Base-by-base conservation (phyloP, 2,329 filamentous ascomycete species). In the Curvularia hawaiiensis region DNA sequence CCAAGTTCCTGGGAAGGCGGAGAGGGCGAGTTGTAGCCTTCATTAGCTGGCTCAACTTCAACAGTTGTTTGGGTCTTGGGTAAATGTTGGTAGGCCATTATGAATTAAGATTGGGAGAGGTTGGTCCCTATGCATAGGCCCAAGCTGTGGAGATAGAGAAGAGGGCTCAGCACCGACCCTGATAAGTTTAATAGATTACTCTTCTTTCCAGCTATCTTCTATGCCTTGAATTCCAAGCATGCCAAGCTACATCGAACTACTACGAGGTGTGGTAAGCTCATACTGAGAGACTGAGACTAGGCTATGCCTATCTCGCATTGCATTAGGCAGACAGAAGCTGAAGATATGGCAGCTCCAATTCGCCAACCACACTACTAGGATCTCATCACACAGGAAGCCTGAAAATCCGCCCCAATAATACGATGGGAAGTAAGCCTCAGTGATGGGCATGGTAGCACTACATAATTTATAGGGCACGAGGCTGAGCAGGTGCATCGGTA, bases 1-100 rank as follows among this genome's bases (percentile, higher is more conserved):
- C 20, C 24, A 44, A 50, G 30, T 18, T 39, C 46, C 30, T 52
- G 39, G 22, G 33, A 48, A 31, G 41, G 44, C 38, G 49, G 54
- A n/a, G 57, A 50, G 30, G 53, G 44, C 3, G 57, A 39, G 14
- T 44, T 45, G 39, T 40, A 50, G 24, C 51, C 31, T 18, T 59
- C 56, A 16, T 56, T 44, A 4, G 45, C 22, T 38, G 44, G 49
- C 14, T 55, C 50, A 28, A 56, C 39, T 35, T 50, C 53, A 18
- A 56, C 39, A 14, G 44, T 49, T 16, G 52, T 31, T 20, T 59
- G 57, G 3, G 48, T 14, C 22, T 59, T 59, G 12, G 40, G 47
- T 33, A 59, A 39, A 33, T 51, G 53, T 26, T 56, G 57, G 39
- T 59, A 59, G 31, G 49, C 44, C 57, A 59, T 59, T 18, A 18